Conservation (phyloP, 345 rosid genomes). For the Populus simonii region DNA sequence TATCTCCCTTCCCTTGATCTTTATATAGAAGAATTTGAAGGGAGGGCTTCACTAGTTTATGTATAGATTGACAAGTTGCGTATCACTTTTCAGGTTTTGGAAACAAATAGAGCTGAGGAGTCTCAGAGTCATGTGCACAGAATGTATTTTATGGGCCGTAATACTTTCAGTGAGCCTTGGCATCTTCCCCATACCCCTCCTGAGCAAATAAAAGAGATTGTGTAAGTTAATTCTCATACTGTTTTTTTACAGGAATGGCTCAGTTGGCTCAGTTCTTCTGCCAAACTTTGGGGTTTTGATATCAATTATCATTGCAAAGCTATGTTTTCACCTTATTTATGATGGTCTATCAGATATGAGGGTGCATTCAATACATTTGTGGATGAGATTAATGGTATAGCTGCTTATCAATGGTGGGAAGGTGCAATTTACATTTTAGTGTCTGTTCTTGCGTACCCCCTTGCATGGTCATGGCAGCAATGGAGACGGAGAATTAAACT, state of each 20-base stretch:
- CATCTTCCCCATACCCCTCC: slow-evolving; percentile 95
- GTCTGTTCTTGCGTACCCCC: slow-evolving; percentile 71
- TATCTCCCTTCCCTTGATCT: not conserved
- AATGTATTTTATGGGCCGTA: slow-evolving; percentile 96
- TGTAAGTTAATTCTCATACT: slow-evolving; percentile 49
- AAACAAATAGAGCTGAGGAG: slow-evolving; percentile 96
- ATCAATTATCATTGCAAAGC: not conserved
- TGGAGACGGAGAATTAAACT: slow-evolving; percentile 81
- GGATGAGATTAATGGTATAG: slow-evolving; percentile 92
- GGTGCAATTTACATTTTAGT: slow-evolving; percentile 88
- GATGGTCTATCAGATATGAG: slow-evolving; percentile 66
- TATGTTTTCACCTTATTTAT: slow-evolving; percentile 16
- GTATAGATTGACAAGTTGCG: slow-evolving; percentile 15
- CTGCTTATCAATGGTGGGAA: slow-evolving; percentile 99
- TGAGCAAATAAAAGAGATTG: slow-evolving; percentile 90
- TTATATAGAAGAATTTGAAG: not conserved
- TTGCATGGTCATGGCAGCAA: slow-evolving; percentile 99
- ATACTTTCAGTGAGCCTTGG: slow-evolving; percentile 97
- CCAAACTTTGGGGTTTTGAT: not conserved
- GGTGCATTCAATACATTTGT: slow-evolving; percentile 91
- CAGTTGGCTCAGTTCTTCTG: not conserved
- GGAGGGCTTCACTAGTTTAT: slow-evolving; percentile 1
- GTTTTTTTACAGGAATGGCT: slow-evolving; percentile 23
- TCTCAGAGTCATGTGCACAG: slow-evolving; percentile 95
- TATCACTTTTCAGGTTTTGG: slow-evolving; percentile 66